phyloP scores from a whole-genome alignment of 208 protist species.

The Trypanosoma boissoni region DNA sequence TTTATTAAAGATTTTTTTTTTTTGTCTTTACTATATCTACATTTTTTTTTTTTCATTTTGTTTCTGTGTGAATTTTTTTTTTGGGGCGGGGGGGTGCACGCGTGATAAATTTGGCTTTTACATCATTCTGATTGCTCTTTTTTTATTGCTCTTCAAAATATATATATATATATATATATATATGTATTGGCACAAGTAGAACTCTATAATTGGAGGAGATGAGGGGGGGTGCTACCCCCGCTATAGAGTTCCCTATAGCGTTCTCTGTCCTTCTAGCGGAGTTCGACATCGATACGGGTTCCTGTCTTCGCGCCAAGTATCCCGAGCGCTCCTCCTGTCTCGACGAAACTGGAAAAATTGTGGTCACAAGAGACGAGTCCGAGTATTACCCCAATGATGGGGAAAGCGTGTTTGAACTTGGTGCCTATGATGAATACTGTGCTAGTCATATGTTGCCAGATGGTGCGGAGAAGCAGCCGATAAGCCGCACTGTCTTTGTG shows the following conservation, averaged over 20 bases:
- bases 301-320: constrained; percentile 58
- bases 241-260: constrained; percentile 4
- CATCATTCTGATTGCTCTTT: neutral
- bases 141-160: neutral
- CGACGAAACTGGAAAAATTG: neutral
- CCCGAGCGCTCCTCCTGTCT: constrained; percentile 1
- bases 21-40: no score
- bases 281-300: constrained; percentile 78
- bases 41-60: no score
- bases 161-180: neutral
- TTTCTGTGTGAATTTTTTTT: no score
- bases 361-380: neutral
- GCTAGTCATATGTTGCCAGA: constrained; percentile 82
- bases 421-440: constrained; percentile 50
- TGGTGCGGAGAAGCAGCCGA: constrained; percentile 59
- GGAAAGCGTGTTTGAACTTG: neutral
- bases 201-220: no score
- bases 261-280: constrained; percentile 55
- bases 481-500: constrained; percentile 64
- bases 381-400: neutral
- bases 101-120: no score
- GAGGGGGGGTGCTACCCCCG: no score
- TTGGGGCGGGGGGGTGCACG: no score
- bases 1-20: no score
- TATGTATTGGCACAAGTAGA: no score